phyloP scores from a whole-genome alignment of 257 asterid genomes.

The Solanum virginianum region DNA sequence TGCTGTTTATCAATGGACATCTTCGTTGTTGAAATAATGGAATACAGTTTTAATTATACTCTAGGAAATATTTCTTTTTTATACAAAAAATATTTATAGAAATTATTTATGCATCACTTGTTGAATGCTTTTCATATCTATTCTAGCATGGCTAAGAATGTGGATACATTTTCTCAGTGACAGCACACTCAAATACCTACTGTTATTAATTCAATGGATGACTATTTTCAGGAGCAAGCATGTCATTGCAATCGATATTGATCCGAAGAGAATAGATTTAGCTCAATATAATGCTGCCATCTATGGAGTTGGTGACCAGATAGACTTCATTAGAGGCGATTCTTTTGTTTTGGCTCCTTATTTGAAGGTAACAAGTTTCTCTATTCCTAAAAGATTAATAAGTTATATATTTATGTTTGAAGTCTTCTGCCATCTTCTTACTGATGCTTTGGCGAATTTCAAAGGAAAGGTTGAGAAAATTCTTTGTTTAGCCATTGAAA shows the following conservation, averaged over 20 bases:
- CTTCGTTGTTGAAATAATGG: background rate
- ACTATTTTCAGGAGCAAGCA: conserved; percentile 53
- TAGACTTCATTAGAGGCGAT: conserved; percentile 81
- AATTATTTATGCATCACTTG: background rate
- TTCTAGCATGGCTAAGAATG: background rate
- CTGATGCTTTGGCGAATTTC: background rate
- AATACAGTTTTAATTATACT: background rate
- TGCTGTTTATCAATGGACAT: background rate
- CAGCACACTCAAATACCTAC: background rate
- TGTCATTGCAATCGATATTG: conserved; percentile 86
- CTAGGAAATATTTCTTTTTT: background rate
- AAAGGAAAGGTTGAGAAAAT: background rate
- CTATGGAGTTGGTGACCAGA: conserved; percentile 60
- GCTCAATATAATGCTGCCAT: conserved; percentile 81
- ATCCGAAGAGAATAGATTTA: conserved; percentile 61
- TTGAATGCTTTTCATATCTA: background rate
- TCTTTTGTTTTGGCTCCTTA: conserved; percentile 56
- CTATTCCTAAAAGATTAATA: background rate
- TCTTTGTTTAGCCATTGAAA: background rate
- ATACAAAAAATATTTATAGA: background rate
- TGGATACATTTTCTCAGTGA: background rate
- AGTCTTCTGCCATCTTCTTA: background rate
- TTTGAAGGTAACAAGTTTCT: conserved; percentile 42
- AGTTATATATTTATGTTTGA: background rate
- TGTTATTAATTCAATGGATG: background rate